These are phyloP conservation scores for Seminavis robusta DNA, from an alignment of 108 stramenopile genomes.

Conservation along the genomic window DNA sequence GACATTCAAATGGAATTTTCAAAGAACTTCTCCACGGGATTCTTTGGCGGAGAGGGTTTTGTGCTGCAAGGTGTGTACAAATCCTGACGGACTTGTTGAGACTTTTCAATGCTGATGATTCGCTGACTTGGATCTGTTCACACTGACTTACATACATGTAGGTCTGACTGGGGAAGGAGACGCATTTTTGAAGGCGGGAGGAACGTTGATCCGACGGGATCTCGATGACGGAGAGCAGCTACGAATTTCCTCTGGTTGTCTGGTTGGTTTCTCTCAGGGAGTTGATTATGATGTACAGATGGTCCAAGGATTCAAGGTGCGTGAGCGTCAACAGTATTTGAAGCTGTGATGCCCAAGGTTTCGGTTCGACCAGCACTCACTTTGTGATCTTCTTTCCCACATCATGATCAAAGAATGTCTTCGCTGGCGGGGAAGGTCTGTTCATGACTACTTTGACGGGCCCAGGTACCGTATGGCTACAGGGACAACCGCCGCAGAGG, in stretches of 20 bases:
- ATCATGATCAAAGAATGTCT: constrained; percentile 89
- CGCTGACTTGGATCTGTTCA: no score
- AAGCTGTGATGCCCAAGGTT: no score
- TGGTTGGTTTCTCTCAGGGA: constrained; percentile 76
- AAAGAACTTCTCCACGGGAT: constrained; percentile 72
- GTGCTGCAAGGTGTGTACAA: constrained; percentile 87
- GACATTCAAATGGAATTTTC: constrained; percentile 87
- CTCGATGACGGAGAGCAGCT: constrained; percentile 70
- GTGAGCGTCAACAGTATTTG: no score
- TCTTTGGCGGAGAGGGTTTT: constrained; percentile 94
- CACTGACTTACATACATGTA: no score
- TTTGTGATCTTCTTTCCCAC: no score
- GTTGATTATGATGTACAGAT: constrained; percentile 84
- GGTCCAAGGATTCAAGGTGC: constrained; percentile 77
- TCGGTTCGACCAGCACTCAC: no score
- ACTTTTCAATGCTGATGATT: no score
- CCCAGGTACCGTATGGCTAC: constrained; percentile 87
- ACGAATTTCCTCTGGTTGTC: constrained; percentile 78
- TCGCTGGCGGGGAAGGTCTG: constrained; percentile 90
- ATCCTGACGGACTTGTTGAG: no score
- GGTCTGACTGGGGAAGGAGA: constrained; percentile 80
- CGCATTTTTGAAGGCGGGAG: constrained; percentile 87
- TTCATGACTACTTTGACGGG: constrained; percentile 92
- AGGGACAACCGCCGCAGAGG: constrained; percentile 76
- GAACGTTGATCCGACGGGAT: constrained; percentile 77